Conservation (phyloP, 148 eudicot genomes). For the Amaranthus cruentus region DNA sequence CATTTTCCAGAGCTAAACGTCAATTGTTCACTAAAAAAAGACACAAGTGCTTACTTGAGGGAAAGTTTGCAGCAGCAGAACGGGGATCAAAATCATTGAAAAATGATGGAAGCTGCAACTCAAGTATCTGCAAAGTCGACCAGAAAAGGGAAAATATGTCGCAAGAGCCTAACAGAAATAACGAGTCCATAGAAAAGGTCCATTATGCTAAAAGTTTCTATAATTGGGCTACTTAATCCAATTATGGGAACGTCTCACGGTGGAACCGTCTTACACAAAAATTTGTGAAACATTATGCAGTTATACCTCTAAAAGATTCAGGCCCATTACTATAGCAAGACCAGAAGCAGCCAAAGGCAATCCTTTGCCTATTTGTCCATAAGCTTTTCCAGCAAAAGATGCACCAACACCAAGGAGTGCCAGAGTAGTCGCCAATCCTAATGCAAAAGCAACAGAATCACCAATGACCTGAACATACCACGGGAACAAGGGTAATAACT, state of each 20-base stretch:
- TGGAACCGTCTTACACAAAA: too few species aligned
- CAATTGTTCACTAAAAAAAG: slow-evolving; percentile 1
- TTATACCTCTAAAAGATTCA: slow-evolving; percentile 84
- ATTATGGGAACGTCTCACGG: too few species aligned
- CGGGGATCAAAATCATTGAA: slow-evolving; percentile 90
- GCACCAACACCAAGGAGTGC: slow-evolving; percentile 91
- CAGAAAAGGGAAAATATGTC: not conserved
- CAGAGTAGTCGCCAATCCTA: slow-evolving; percentile 92
- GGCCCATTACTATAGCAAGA: slow-evolving; percentile 82
- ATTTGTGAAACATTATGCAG: not conserved
- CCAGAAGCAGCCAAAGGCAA: slow-evolving; percentile 90
- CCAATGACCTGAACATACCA: slow-evolving; percentile 56
- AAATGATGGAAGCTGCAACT: slow-evolving; percentile 91
- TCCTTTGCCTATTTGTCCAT: slow-evolving; percentile 89
- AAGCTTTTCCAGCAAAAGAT: slow-evolving; percentile 97
- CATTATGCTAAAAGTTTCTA: not conserved
- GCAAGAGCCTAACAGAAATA: not conserved
- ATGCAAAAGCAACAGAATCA: slow-evolving; percentile 78
- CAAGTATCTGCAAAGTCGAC: slow-evolving; percentile 52
- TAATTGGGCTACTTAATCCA: too few species aligned
- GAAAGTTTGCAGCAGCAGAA: slow-evolving; percentile 88
- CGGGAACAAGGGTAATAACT: not conserved
- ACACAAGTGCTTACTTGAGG: slow-evolving; percentile 57
- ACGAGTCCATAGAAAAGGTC: not conserved
- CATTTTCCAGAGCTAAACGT: slow-evolving; percentile 3